A percentile compares a stretch with the other conserved stretches of the same genome.
Conservation (phyloP, 1,284 basidiomycete genomes). For the Tylopilus sp. region DNA sequence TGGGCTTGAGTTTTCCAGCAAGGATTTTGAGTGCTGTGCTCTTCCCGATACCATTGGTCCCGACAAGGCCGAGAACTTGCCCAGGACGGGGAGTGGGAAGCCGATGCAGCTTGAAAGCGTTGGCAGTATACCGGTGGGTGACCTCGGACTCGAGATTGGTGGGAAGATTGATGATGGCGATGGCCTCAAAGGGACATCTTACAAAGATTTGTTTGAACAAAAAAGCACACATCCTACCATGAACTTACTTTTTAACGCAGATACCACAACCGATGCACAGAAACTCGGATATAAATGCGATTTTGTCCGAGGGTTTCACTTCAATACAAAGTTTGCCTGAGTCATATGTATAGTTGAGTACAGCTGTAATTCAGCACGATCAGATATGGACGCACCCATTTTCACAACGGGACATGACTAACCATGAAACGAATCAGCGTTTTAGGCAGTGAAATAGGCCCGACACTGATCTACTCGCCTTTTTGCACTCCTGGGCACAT, state of each 20-base stretch:
- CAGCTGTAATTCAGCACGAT: slow-evolving; percentile 1
- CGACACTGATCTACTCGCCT: slow-evolving; percentile 42
- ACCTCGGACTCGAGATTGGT: slow-evolving; percentile 92
- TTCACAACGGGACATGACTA: slow-evolving; percentile 96
- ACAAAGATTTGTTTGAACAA: slow-evolving; percentile 4
- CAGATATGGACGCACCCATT: slow-evolving; percentile 67
- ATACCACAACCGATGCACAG: slow-evolving; percentile 97
- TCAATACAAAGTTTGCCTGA: slow-evolving; percentile 95
- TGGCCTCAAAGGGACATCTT: slow-evolving; percentile 96
- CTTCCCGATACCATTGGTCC: slow-evolving; percentile 98
- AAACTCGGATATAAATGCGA: slow-evolving; percentile 96
- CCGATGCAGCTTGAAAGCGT: slow-evolving; percentile 96
- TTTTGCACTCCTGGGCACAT: slow-evolving; percentile 90
- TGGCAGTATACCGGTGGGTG: slow-evolving; percentile 95
- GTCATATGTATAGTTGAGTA: background rate
- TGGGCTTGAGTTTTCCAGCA: slow-evolving; percentile 92
- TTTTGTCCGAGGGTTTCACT: slow-evolving; percentile 89
- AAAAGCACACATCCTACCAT: slow-evolving; percentile 4
- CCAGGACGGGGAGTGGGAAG: slow-evolving; percentile 92
- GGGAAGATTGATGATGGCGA: slow-evolving; percentile 94
- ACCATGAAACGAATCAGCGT: slow-evolving; percentile 14
- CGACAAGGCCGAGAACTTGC: slow-evolving; percentile 92
- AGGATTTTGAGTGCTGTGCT: slow-evolving; percentile 93
- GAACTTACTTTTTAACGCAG: slow-evolving; percentile 89
- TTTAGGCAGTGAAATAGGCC: background rate